phyloP scores from a whole-genome alignment of 208 protist species.

The Naegleria gruberi region DNA sequence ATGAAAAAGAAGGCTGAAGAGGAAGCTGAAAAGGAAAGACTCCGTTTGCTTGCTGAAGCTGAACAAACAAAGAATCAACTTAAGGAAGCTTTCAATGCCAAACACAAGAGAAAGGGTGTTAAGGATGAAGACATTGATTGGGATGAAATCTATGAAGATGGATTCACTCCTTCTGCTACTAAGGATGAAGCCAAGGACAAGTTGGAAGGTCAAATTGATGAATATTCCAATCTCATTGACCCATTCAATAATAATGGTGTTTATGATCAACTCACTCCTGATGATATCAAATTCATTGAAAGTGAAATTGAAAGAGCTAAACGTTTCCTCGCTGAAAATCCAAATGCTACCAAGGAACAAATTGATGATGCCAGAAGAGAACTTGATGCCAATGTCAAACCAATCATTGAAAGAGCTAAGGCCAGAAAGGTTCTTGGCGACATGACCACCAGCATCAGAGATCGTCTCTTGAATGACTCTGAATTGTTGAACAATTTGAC shows the following conservation, averaged over 20 bases:
- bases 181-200: background rate
- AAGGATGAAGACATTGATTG: slow-evolving; percentile 1
- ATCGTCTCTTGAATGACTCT: background rate
- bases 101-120: background rate
- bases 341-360: background rate
- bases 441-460: background rate
- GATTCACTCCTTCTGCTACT: background rate
- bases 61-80: background rate
- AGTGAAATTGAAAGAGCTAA: background rate
- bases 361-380: background rate
- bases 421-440: background rate
- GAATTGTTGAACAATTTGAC: background rate
- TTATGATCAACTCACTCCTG: background rate
- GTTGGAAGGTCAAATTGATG: background rate
- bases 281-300: background rate
- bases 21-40: background rate
- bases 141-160: slow-evolving; percentile 12
- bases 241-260: background rate
- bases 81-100: background rate
- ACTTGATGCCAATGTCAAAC: background rate
- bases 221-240: background rate
- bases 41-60: background rate
- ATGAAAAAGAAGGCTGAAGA: background rate
- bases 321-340: background rate
- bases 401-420: background rate